phyloP scores from a whole-genome alignment of 345 rosid species.

The Eucalyptus pumila region DNA sequence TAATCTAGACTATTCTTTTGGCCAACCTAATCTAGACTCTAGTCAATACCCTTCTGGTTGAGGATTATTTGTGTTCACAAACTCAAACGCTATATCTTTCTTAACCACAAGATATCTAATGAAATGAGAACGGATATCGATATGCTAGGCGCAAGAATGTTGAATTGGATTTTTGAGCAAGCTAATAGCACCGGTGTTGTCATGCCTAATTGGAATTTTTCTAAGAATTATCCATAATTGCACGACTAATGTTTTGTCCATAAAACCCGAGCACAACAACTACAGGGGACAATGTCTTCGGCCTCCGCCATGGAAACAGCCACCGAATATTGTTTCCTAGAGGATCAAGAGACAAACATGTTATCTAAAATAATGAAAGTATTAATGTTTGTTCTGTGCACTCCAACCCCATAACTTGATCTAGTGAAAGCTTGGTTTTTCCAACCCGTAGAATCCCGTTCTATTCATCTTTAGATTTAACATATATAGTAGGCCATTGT shows the following conservation, averaged over 20 bases:
- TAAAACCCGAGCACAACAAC: neutral
- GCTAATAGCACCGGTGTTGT: neutral
- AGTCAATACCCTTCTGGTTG: neutral
- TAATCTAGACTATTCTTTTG: neutral
- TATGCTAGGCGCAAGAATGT: neutral
- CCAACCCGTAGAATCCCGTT: neutral
- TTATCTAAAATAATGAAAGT: neutral
- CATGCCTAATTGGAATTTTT: neutral
- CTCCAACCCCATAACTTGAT: neutral
- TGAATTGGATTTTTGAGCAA: neutral
- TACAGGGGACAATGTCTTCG: neutral
- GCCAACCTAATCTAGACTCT: neutral
- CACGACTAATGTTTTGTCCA: neutral
- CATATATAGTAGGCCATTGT: neutral
- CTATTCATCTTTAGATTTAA: too few species aligned
- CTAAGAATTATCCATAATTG: neutral
- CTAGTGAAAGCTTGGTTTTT: neutral
- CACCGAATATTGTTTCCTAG: neutral
- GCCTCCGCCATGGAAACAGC: neutral
- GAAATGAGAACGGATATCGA: neutral
- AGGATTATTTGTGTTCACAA: neutral
- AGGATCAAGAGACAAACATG: neutral
- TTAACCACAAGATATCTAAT: neutral
- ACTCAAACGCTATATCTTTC: neutral
- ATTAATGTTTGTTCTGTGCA: neutral